phyloP scores from a whole-genome alignment of 2,329 filamentous ascomycete species.

The Fusarium succisae region DNA sequence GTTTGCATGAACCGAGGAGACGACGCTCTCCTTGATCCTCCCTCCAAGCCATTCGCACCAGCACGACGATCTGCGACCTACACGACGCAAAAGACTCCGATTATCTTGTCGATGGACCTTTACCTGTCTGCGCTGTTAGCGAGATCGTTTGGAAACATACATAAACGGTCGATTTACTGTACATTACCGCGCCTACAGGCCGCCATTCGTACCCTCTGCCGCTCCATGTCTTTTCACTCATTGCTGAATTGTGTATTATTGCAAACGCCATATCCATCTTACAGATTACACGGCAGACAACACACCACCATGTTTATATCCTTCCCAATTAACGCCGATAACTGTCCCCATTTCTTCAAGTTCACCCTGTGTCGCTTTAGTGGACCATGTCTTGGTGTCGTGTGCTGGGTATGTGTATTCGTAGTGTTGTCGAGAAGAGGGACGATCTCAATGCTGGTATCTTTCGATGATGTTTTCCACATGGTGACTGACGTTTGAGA shows the following conservation, averaged over 20 bases:
- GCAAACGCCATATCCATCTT: slow-evolving; percentile 36
- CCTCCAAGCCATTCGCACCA: not conserved
- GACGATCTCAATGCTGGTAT: slow-evolving; percentile 54
- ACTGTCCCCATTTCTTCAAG: slow-evolving; percentile 53
- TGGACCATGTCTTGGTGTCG: slow-evolving; percentile 59
- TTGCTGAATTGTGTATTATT: not conserved
- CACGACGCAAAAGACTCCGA: not conserved
- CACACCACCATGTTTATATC: slow-evolving; percentile 64
- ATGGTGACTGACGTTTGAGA: not conserved
- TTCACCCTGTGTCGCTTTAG: not conserved
- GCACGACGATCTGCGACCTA: not conserved
- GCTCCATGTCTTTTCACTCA: not conserved
- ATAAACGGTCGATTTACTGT: not conserved
- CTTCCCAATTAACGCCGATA: slow-evolving; percentile 63
- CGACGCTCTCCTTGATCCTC: not conserved
- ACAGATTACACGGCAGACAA: slow-evolving; percentile 59
- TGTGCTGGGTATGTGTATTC: slow-evolving; percentile 53
- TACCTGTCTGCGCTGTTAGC: not conserved
- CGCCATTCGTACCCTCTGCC: not conserved
- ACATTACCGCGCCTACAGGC: not conserved
- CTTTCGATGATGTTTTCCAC: not conserved
- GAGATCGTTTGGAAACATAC: not conserved
- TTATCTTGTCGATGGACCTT: not conserved
- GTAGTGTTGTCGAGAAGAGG: slow-evolving; percentile 66
- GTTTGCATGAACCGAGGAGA: no score